Conservation (phyloP, 2,329 filamentous ascomycete species). For the Coniochaeta sp. region DNA sequence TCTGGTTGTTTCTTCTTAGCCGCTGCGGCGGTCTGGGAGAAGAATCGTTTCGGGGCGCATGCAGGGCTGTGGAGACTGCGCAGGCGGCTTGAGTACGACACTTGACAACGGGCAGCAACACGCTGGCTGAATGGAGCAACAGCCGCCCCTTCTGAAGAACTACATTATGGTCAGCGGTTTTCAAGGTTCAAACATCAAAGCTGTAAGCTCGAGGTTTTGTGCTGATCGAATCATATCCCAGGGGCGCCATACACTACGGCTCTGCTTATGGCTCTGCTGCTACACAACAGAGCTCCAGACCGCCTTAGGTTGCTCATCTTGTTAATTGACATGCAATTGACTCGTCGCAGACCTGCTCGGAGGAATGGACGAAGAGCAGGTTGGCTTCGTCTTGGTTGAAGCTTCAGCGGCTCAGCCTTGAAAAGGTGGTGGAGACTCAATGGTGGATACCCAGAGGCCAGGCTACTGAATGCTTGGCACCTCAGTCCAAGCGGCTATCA, state of each 20-base stretch:
- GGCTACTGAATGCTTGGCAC: no score
- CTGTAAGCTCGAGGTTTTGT: neutral
- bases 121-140: neutral
- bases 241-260: neutral
- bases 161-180: neutral
- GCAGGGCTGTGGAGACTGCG: neutral
- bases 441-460: no score
- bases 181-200: neutral
- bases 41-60: neutral
- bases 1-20: conserved; percentile 3
- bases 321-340: neutral
- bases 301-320: conserved; percentile 14
- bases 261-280: neutral
- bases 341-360: neutral
- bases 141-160: neutral
- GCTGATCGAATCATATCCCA: neutral
- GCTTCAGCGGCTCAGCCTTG: neutral
- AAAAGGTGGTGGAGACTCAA: no score
- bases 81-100: neutral
- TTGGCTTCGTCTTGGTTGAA: neutral
- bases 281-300: conserved; percentile 12
- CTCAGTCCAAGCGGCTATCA: neutral
- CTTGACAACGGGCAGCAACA: neutral
- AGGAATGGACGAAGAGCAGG: neutral
- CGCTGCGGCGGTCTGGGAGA: conserved; percentile 2